Evolutionary conservation across 1,284 basidiomycete genomes (phyloP), one percentile per base, ranked within the genome.

Genomic region (Tilletia setariae): DNA sequence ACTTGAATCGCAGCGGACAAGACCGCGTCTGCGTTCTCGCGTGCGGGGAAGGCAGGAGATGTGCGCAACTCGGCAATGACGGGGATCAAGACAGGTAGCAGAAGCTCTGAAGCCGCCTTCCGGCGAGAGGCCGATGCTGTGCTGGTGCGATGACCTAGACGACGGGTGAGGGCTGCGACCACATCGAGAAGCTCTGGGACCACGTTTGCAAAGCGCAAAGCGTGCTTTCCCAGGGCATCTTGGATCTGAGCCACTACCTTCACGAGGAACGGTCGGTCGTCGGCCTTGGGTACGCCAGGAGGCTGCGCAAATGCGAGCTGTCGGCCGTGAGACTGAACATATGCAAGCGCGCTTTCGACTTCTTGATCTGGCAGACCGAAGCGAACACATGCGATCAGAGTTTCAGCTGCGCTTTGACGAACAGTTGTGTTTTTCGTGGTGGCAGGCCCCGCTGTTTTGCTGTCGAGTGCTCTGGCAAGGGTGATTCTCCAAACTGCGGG

Each of bases 1-100:
- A 93, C 87, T 74, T 89, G 88, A 86, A 97, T 91, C 0, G 93
- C 92, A 35, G 88, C 88, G 3, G 90, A 89, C 46, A 98, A 84
- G 1, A 91, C 89, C 3, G 85, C 85, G 82, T 99, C 96, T 28
- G 90, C 93, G 62, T 88, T 88, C 81, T 94, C 93, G 83, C 93
- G 94, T 83, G 91, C 87, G 83, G 97, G 94, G 78, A 98, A 98
- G 3, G 86, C 88, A 83, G 90, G 91, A 77, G 91, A 86, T 43
- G 87, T 85, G 51, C 95, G 86, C 69, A 96, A 84, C 51, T 90
- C 89, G 1, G 89, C 92, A 32, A 96, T 85, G 68, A 88, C 88
- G 71, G 86, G 84, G 63, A 98, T 86, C n/a, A 93, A 82, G 42
- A 89, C 88, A 59, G 91, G 82, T 25, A 95, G 85, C 8, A 97